Percentiles rank a stretch among this genome's conserved stretches.
These are phyloP conservation scores for Oemleria cerasiformis DNA, from an alignment of 306 rosid genomes.

Conservation along the genomic window DNA sequence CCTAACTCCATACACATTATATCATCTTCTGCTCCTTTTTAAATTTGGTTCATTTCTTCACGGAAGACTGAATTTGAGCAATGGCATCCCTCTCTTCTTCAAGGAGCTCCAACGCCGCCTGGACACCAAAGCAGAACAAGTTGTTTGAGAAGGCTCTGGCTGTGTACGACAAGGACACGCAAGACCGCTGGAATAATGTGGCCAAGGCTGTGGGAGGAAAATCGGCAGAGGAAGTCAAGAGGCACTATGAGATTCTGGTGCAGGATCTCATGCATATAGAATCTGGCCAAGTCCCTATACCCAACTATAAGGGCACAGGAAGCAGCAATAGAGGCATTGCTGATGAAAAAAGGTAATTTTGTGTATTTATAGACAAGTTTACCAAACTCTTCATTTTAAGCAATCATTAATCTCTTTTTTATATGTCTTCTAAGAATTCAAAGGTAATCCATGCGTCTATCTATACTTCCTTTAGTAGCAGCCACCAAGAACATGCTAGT, in stretches of 20 bases:
- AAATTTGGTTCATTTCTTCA: neutral
- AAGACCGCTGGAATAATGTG: slow-evolving; percentile 80
- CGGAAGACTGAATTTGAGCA: neutral
- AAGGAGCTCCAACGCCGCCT: slow-evolving; percentile 30
- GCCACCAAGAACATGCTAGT: neutral
- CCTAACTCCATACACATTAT: neutral
- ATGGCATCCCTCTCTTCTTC: slow-evolving; percentile 41
- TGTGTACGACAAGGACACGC: slow-evolving; percentile 69
- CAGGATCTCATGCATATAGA: slow-evolving; percentile 75
- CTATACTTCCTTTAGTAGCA: neutral
- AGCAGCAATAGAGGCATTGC: slow-evolving; percentile 31
- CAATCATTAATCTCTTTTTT: neutral
- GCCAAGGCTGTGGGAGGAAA: slow-evolving; percentile 89
- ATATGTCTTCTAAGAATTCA: neutral
- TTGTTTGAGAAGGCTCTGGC: slow-evolving; percentile 90
- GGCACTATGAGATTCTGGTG: slow-evolving; percentile 73
- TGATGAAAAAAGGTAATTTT: slow-evolving; percentile 52
- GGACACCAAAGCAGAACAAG: slow-evolving; percentile 82
- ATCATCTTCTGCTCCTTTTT: neutral
- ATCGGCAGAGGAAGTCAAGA: slow-evolving; percentile 63
- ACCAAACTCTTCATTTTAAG: neutral
- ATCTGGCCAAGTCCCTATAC: slow-evolving; percentile 65
- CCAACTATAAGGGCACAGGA: slow-evolving; percentile 48
- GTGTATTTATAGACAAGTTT: neutral
- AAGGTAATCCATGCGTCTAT: neutral